These are phyloP conservation scores for Amanita pallidorosea DNA, from an alignment of 768 basidiomycete species.

Conservation along the genomic window DNA sequence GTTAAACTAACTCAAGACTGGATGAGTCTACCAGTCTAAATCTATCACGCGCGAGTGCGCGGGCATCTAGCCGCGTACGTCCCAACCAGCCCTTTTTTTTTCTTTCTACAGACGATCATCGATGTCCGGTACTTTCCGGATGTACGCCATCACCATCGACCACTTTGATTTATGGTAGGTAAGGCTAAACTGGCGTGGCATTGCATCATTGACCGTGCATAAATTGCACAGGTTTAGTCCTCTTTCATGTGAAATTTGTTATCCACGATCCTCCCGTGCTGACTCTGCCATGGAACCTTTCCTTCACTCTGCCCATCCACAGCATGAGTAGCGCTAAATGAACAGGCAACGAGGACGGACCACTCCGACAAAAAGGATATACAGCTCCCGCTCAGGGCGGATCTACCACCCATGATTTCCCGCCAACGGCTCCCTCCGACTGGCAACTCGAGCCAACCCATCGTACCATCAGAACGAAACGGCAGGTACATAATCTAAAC, in stretches of 20 bases:
- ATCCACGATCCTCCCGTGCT: not conserved
- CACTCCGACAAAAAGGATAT: not conserved
- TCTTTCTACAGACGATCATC: not conserved
- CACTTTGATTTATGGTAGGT: slow-evolving; percentile 1
- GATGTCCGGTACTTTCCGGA: slow-evolving; percentile 4
- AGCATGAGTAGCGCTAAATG: not conserved
- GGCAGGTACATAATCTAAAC: not conserved
- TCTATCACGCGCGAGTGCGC: not conserved
- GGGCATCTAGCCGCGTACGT: not conserved
- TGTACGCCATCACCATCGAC: slow-evolving; percentile 5
- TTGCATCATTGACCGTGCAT: not conserved
- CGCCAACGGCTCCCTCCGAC: not conserved
- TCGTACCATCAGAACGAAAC: not conserved
- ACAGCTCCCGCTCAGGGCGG: not conserved
- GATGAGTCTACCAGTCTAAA: not conserved
- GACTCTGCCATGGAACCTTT: not conserved
- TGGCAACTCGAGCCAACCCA: not conserved
- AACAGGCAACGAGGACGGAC: not conserved
- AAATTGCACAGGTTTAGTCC: not conserved
- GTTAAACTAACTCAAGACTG: not conserved
- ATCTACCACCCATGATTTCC: not conserved
- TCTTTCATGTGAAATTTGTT: not conserved
- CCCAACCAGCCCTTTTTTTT: not conserved
- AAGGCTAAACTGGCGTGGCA: not conserved
- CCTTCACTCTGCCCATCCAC: not conserved